Base-by-base conservation (phyloP, 148 eudicot genomes). In the Cornus controversa region DNA sequence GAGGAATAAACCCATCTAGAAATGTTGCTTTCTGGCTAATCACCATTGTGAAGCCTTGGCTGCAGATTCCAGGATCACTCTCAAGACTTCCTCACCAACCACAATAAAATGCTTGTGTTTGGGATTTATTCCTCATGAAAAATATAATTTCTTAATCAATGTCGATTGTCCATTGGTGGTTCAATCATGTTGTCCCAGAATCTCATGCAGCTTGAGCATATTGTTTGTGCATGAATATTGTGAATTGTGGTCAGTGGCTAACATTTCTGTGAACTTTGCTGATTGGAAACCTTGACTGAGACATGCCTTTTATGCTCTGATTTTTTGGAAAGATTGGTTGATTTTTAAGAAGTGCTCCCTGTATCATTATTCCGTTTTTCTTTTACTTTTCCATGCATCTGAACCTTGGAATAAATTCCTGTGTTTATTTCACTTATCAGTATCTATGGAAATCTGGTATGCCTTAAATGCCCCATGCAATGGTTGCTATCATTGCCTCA, bases 321-420 rank as follows among this genome's bases (percentile, higher is more conserved):
- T 66, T 71, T 15, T 71, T 76, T 23, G 40, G 45, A 77, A 77
- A 74, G 75, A 37, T 47, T 70, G 47, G 67, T 34, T 28, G 67
- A 67, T 76, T 73, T 76, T 67, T 50, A 13, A 42, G 73, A 42
- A 53, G 53, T 72, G 24, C 70, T 8, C 9, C 2, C 66, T 36
- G 37, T 67, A 4, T 14, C 7, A 16, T 77, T 60, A 16, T 25
- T 70, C 67, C 24, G 27, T 77, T 36, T 53, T 67, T 77, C 70
- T 81, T 25, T 69, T 34, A 62, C 76, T 50, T 69, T 60, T 64
- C 57, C 72, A 50, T 76, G 63, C 75, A 77, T 80, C 78, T 77
- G 47, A 83, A 69, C 69, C 63, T 76, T 79, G 83, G 89, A 79
- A 86, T 86, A 86, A 79, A 80, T 84, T 84, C 85, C 62, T 37